phyloP scores from a whole-genome alignment of 805 yeast genomes.

The Starmera pachycereana region DNA sequence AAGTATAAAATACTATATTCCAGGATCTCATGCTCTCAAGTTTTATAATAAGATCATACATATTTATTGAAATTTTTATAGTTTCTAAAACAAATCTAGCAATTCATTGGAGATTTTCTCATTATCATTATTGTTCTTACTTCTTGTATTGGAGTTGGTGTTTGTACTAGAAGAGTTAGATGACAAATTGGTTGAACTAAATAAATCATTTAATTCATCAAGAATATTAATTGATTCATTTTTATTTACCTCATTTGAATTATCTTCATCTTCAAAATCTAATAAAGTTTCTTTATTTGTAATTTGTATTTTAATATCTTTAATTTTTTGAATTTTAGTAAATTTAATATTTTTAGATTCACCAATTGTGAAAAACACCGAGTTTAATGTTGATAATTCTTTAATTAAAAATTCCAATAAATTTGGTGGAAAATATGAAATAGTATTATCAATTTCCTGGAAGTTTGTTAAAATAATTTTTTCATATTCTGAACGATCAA shows the following conservation, averaged over 20 bases:
- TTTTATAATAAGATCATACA: too few relatives aligned
- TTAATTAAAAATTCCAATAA: constrained; percentile 56
- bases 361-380: constrained; percentile 83
- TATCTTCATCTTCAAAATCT: constrained; percentile 69
- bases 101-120: constrained; percentile 9
- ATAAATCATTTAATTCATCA: constrained; percentile 70
- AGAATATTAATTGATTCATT: constrained; percentile 33
- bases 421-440: constrained; percentile 59
- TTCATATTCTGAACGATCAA: constrained; percentile 26
- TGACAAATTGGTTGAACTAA: constrained; percentile 27
- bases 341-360: constrained; percentile 24
- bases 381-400: constrained; percentile 79
- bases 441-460: constrained; percentile 64
- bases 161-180: background rate
- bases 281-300: constrained; percentile 77
- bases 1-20: too few relatives aligned
- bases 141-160: background rate
- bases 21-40: too few relatives aligned
- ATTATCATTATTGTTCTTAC: constrained; percentile 1
- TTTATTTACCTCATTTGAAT: constrained; percentile 10
- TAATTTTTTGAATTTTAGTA: constrained; percentile 45
- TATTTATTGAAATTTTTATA: too few relatives aligned
- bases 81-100: constrained; percentile 13
- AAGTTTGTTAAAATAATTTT: constrained; percentile 48
- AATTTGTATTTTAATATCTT: constrained; percentile 72